A percentile compares a stretch with the other conserved stretches of the same genome.
Conservation (phyloP, 2,329 filamentous ascomycete genomes). For the Gliomastix tumulicola region DNA sequence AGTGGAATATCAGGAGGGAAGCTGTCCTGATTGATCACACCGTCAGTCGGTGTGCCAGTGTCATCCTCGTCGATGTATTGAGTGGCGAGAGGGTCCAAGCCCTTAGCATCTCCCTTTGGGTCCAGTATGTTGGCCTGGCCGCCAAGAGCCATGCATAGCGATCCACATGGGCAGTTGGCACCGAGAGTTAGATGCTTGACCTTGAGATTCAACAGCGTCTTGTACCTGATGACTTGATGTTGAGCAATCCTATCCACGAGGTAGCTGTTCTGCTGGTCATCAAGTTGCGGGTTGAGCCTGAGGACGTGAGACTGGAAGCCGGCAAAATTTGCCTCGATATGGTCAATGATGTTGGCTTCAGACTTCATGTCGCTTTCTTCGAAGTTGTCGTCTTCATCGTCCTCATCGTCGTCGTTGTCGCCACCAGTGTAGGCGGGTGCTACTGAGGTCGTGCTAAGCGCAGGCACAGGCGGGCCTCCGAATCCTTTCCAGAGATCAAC, state of each 20-base stretch:
- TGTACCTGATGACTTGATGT: constrained; percentile 75
- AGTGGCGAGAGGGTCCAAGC: constrained; percentile 44
- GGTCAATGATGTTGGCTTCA: constrained; percentile 57
- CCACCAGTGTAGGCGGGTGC: not conserved
- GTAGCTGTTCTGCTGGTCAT: constrained; percentile 41
- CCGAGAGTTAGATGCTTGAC: constrained; percentile 62
- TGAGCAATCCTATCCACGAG: constrained; percentile 76
- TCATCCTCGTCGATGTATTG: constrained; percentile 50
- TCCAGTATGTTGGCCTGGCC: constrained; percentile 59
- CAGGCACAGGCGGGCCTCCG: constrained; percentile 47
- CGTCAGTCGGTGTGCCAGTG: constrained; percentile 62
- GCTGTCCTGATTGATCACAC: constrained; percentile 60
- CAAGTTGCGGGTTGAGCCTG: constrained; percentile 65
- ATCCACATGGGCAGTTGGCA: constrained; percentile 52
- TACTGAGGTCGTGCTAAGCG: constrained; percentile 25
- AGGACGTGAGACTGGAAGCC: constrained; percentile 73
- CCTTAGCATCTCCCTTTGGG: constrained; percentile 47
- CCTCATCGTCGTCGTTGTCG: constrained; percentile 46
- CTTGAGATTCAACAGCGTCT: constrained; percentile 62
- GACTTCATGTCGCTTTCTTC: constrained; percentile 56
- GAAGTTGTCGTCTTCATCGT: constrained; percentile 47
- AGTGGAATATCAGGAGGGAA: constrained; percentile 78
- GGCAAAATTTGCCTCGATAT: constrained; percentile 63
- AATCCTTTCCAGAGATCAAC: constrained; percentile 43
- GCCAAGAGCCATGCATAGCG: constrained; percentile 59